Evolutionary conservation across 768 basidiomycete species (phyloP), one percentile per base, ranked within the genome.

Genomic region (Phylloporus sp.): DNA sequence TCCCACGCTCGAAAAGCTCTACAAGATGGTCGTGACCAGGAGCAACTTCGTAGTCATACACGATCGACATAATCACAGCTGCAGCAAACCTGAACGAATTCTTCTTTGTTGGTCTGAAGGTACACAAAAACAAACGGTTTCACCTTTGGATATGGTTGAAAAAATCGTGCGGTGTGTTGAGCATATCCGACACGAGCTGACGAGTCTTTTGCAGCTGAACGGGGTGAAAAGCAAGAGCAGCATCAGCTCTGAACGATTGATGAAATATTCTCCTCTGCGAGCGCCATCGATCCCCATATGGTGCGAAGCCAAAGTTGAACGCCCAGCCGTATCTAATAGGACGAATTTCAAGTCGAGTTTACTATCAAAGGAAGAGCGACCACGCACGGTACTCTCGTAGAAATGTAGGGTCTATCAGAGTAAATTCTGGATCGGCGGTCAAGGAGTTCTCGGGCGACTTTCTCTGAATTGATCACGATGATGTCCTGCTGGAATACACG

Each of bases 11-110:
- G 6, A 74, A 70, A 2, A 76, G 56, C 6, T 69, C 55, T 10
- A 77, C 68, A 51, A 73, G 69, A 29, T 65, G 62, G 44, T 76
- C 75, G 0, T 67, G 69, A 29, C 63, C 54, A 13, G 70, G 59
- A 16, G 64, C 66, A 10, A 75, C 64, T 7, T 70, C 56, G 11
- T 70, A 66, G 16, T 75, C 77, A 38, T 78, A 79, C 11, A 71
- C 65, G 10, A 77, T 63, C 12, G 70, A 68, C 50, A 77, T 61
- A 36, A 75, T 66, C 2, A 74, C 65, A 2, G 71, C 61, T 10
- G 73, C 67, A 8, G 71, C 60, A 34, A 66, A 59, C 48, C 73
- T 73, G 36, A 8, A 45, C 6, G 6, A 13, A 20, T 27, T n/a
- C 36, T n/a, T 12, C 2, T 8, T 5, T 1, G 12, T 56, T 34